Percentiles rank a stretch among this genome's conserved stretches.
phyloP scores from a whole-genome alignment of 140 eudicot species.

The Anethum foeniculum region DNA sequence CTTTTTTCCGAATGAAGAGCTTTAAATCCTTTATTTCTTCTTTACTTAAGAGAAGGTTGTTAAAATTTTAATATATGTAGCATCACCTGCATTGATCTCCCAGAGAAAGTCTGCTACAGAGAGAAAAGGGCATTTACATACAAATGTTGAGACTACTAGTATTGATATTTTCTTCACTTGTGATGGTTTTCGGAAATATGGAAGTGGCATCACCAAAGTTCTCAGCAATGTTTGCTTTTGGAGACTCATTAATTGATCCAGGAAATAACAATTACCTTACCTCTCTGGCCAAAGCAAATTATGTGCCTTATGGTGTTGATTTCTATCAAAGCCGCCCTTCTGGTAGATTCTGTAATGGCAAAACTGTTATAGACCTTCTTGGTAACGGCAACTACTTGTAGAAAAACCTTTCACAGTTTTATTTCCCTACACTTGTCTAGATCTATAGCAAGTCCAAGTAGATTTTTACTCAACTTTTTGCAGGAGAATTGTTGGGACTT shows the following conservation, averaged over 20 bases:
- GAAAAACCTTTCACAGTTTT: background rate
- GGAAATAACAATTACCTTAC: slow-evolving; percentile 63
- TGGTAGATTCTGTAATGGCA: slow-evolving; percentile 74
- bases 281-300: slow-evolving; percentile 58
- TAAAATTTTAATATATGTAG: background rate
- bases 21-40: background rate
- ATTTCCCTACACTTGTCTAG: background rate
- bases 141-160: background rate
- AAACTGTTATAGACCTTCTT: slow-evolving; percentile 43
- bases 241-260: slow-evolving; percentile 57
- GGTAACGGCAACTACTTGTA: slow-evolving; percentile 21
- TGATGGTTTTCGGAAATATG: background rate
- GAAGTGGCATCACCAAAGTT: slow-evolving; percentile 10
- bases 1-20: background rate
- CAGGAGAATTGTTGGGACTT: slow-evolving; percentile 47
- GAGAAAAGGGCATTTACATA: background rate
- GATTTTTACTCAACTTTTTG: background rate
- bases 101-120: background rate
- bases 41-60: background rate
- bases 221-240: slow-evolving; percentile 44
- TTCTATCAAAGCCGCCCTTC: slow-evolving; percentile 51
- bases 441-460: background rate
- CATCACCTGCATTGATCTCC: background rate
- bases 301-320: slow-evolving; percentile 58
- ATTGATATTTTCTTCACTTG: background rate